Evolutionary conservation across 805 yeast genomes (phyloP), one percentile per base, ranked within the genome.

Genomic region (Wickerhamomyces subpelliculosus): DNA sequence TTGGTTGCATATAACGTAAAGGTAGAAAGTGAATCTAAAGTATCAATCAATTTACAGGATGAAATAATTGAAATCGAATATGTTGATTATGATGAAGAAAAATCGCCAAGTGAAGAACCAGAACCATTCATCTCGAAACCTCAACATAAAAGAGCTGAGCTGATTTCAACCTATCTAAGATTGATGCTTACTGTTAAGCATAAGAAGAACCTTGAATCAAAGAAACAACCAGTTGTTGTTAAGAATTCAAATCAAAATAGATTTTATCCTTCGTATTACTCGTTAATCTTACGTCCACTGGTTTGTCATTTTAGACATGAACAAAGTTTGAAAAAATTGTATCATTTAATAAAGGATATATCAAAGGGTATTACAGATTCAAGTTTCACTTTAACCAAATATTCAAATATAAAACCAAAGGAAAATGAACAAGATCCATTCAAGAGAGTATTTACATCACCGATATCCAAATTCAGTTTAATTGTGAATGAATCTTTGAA

Each of bases 21-120:
- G 13, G 71, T 80, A 14, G 78, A 83, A 23, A 72, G 71, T 37
- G 75, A 73, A 36, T 77, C 80, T 42, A 80, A 77, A 47, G 72
- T 89, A 17, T 67, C 72, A 1, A 67, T 86, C 31, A 86, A 84
- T 43, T 59, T 83, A 16, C 72, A 75, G 29, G 78, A 80, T 44
- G 83, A 80, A 43, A 63, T 74, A 27, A 63, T 89, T 27, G 95
- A 84, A 54, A 70, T 89, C 35, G 93, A 81, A 44, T 65, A 76
- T n/a, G 68, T 77, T 13, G 64, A 71, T 4, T 64, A 55, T 8
- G 65, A 60, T 16, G 67, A 60, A 13, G 61, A 55, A 14, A 47
- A 49, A 1, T 44, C 57, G 7, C 66, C 63, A 27, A 56, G 56
- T 26, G 61, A 54, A 29, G 64, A 62, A 71, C 65, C 39, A 73